Base-by-base conservation (phyloP, 1,139 yeast species). In the Zygoascus hellenicus region DNA sequence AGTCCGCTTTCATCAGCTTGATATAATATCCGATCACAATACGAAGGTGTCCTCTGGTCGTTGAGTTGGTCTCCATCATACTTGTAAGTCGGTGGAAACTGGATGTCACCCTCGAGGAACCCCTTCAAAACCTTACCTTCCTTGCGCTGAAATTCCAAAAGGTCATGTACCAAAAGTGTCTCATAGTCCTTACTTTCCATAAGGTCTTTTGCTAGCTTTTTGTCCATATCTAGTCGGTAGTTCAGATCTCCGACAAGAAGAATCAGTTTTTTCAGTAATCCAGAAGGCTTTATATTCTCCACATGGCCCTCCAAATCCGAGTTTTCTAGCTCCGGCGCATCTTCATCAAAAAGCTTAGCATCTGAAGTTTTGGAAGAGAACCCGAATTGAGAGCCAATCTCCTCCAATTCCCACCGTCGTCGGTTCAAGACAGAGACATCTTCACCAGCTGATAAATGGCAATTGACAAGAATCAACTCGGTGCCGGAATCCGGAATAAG, bases 61-160 rank as follows among this genome's bases (percentile, higher is more conserved):
- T 48, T 49, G n/a, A 42, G 39, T 13, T 59, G 56, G 19, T 56
- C 54, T 9, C 50, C 52, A 28, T 68, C 72, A 57, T 67, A 77
- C 60, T 84, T 86, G 65, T 82, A 87, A 1, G 95, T 84, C 0
- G 95, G 95, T 2, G 80, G 71, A 59, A 87, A 86, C n/a, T 62
- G 60, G 42, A 87, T 78, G n/a, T 19, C 47, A 49, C 77, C 76
- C 60, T 87, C 96, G 43, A 71, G 70, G 60, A 78, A 85, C n/a
- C 79, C 82, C 11, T 74, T 69, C 45, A 86, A 73, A 9, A 83
- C 69, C 42, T 73, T 75, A 0, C 79, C 78, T 30, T 67, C 72
- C 1, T 73, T 71, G 66, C 72, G 75, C 57, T 83, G 83, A 22
- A 63, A 60, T 19, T 65, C 67, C 46, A 87, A 70, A 48, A 83